Evolutionary conservation across 148 eudicot species (phyloP).

Genomic region (Rhododendron williamsianum): DNA sequence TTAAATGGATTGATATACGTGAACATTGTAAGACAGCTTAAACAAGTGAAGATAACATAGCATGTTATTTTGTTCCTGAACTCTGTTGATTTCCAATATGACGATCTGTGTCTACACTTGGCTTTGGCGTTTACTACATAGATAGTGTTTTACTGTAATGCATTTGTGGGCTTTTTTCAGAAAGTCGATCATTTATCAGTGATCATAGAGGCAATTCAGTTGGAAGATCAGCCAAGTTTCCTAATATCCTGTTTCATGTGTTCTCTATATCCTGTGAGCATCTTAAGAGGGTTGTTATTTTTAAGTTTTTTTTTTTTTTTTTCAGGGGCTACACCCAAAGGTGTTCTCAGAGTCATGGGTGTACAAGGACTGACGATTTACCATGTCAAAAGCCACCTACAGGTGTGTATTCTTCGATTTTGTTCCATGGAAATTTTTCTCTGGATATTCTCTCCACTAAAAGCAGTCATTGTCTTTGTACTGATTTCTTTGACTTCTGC

Average conservation of each 20-base stretch:
- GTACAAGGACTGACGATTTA: constrained; percentile 68
- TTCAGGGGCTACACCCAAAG: constrained; percentile 73
- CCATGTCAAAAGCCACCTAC: constrained; percentile 72
- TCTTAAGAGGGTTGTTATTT: background rate
- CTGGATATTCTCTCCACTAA: background rate
- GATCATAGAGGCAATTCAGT: background rate
- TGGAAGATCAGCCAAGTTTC: background rate
- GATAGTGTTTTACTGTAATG: background rate
- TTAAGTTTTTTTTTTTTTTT: background rate
- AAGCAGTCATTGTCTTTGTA: background rate
- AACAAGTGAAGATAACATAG: background rate
- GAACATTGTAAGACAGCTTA: background rate
- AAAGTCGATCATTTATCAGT: background rate
- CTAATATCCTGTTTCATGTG: background rate
- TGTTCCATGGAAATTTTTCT: background rate
- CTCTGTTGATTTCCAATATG: background rate
- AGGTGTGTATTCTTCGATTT: constrained; percentile 28
- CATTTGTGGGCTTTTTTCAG: background rate
- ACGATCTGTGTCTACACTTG: background rate
- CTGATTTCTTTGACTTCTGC: constrained; percentile 3
- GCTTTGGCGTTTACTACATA: background rate
- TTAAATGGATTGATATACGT: background rate
- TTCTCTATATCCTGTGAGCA: background rate
- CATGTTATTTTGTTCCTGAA: background rate
- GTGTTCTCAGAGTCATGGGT: constrained; percentile 69